Evolutionary conservation across 208 protist genomes (phyloP).

Genomic region (Balamuthia mandrillaris): DNA sequence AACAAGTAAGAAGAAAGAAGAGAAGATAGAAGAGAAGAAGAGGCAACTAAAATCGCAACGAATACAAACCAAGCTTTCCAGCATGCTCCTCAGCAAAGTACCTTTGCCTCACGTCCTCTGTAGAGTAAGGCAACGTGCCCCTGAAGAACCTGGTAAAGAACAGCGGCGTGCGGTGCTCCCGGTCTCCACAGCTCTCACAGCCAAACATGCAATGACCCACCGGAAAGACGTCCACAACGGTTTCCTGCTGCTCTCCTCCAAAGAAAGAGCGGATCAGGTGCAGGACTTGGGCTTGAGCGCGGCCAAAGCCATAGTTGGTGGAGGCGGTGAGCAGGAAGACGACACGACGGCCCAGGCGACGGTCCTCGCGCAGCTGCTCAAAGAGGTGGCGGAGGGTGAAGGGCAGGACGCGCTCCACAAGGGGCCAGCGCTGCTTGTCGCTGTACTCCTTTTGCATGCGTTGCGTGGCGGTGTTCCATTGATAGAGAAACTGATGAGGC

Average conservation of each 20-base stretch:
- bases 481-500: slow-evolving; percentile 27
- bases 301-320: slow-evolving; percentile 37
- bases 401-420: not conserved
- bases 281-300: no score
- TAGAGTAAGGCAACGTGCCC: not conserved
- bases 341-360: not conserved
- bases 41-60: no score
- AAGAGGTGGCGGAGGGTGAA: not conserved
- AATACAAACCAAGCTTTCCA: no score
- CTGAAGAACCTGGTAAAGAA: slow-evolving; percentile 29
- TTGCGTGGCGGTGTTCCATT: slow-evolving; percentile 35
- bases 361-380: not conserved
- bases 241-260: no score
- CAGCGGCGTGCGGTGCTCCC: slow-evolving; percentile 16
- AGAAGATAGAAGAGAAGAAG: not conserved
- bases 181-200: slow-evolving; percentile 7
- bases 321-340: slow-evolving; percentile 32
- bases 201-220: slow-evolving; percentile 40
- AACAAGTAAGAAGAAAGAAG: not conserved
- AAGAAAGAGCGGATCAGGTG: no score
- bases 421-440: not conserved
- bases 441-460: slow-evolving; percentile 21
- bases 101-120: not conserved
- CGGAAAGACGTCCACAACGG: slow-evolving; percentile 16
- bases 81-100: not conserved